Evolutionary conservation across 139 green algal species (phyloP), one percentile per base, ranked within the genome.

Genomic region (Micractinium conductrix): DNA sequence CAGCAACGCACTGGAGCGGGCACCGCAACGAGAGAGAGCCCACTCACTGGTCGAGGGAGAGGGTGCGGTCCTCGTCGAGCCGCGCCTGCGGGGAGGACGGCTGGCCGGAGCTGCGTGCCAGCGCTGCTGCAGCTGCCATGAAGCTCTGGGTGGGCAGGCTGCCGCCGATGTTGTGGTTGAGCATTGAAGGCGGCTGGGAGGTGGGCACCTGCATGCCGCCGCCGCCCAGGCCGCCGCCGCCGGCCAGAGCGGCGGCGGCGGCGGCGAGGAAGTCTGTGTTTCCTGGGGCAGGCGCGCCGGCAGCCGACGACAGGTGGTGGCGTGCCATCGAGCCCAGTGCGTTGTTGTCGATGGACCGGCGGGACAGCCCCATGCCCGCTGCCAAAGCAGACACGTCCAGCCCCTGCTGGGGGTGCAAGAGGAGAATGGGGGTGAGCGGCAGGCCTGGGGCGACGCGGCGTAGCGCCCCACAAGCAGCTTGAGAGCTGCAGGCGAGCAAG

Each of bases 281-380:
- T 2, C 45, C 50, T 22, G 45, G 53, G 37, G 37, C 22, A 9
- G 74, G 8, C n/a, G 33, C 74, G 22, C 16, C 10, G 40, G 53
- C 8, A 30, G 33, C 45, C 17, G 74, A 80, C 50, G 43, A n/a
- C 55, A 58, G 69, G 38, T 50, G 80, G 48, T 50, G 37, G 19
- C n/a, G n/a, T n/a, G n/a, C n/a, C n/a, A n/a, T n/a, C n/a, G n/a
- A n/a, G n/a, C n/a, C n/a, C n/a, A 85, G 80, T 10, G 69, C 45
- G 12, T 19, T 26, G 69, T 85, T 85, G 80, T 85, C 80, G 9
- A 85, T 79, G 28, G 80, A 85, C 28, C 80, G 80, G 12, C 80
- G 80, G 48, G 69, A 40, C 10, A 85, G 81, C 42, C 33, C 3
- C 69, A 58, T 9, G 43, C 30, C 30, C 48, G 42, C 24, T 22